A percentile compares a stretch with the other conserved stretches of the same genome.
Conservation (phyloP, 2,329 filamentous ascomycete genomes). For the Chaetomiaceae sp. region DNA sequence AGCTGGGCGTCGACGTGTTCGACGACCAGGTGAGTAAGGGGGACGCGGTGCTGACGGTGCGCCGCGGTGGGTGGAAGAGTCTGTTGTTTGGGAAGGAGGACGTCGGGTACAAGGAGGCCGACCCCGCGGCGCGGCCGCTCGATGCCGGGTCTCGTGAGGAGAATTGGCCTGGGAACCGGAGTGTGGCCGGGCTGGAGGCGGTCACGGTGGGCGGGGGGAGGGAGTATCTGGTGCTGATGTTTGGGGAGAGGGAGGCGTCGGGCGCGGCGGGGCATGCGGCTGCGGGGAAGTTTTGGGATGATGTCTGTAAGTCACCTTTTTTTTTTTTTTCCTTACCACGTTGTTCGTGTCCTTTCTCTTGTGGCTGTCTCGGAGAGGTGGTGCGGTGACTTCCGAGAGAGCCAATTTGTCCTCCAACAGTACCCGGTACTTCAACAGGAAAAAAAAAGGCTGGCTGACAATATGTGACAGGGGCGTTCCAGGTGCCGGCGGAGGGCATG, state of each 20-base stretch:
- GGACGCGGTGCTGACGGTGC: slow-evolving; percentile 48
- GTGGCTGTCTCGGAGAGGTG: too few relatives aligned
- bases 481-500: slow-evolving; percentile 53
- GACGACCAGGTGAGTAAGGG: slow-evolving; percentile 39
- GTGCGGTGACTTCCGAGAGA: too few relatives aligned
- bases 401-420: too few relatives aligned
- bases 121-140: slow-evolving; percentile 26
- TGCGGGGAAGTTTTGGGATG: slow-evolving; percentile 52
- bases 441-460: too few relatives aligned
- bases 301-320: slow-evolving; percentile 41
- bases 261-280: slow-evolving; percentile 46
- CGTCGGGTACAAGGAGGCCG: slow-evolving; percentile 33
- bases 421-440: too few relatives aligned
- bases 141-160: slow-evolving; percentile 10
- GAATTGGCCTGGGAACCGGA: slow-evolving; percentile 49
- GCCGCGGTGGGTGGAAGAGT: slow-evolving; percentile 51
- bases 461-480: too few relatives aligned
- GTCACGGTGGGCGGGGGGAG: slow-evolving; percentile 56
- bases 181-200: slow-evolving; percentile 50
- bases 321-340: too few relatives aligned
- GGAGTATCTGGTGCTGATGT: slow-evolving; percentile 58
- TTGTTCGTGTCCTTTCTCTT: too few relatives aligned
- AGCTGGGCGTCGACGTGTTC: slow-evolving; percentile 53
- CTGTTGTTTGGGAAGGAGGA: slow-evolving; percentile 34
- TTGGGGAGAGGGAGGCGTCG: slow-evolving; percentile 54